Percentiles rank a stretch among this genome's conserved stretches.
Evolutionary conservation across 148 eudicot genomes (phyloP).

Genomic region (Chenopodium album): DNA sequence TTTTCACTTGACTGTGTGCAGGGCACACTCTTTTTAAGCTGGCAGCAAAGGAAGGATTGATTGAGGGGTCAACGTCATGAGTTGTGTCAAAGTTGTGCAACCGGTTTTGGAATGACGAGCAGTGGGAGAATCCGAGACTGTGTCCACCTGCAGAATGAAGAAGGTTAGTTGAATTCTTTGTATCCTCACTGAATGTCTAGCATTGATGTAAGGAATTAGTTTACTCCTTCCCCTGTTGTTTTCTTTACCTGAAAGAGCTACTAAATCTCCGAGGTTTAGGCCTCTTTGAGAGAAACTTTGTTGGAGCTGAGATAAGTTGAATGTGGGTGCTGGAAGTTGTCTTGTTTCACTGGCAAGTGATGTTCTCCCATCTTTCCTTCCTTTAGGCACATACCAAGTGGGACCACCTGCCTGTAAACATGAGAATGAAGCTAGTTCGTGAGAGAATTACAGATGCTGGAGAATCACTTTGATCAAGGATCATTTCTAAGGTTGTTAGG

Average conservation of each 20-base stretch:
- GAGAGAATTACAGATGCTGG: not conserved
- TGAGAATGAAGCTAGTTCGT: not conserved
- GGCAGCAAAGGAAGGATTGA: constrained; percentile 55
- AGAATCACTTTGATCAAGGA: not conserved
- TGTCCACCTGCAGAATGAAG: constrained; percentile 57
- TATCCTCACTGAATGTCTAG: not conserved
- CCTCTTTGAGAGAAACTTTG: constrained; percentile 78
- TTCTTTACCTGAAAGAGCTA: constrained; percentile 79
- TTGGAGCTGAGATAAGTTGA: constrained; percentile 84
- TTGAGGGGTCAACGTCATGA: constrained; percentile 55
- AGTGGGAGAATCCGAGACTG: constrained; percentile 89
- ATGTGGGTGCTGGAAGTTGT: constrained; percentile 75
- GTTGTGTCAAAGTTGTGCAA: constrained; percentile 57
- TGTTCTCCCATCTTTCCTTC: constrained; percentile 86
- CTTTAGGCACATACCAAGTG: constrained; percentile 82
- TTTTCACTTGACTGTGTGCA: constrained; percentile 35
- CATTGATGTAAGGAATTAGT: not conserved
- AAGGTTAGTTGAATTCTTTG: constrained; percentile 9
- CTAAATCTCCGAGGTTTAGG: constrained; percentile 62
- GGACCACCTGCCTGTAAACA: constrained; percentile 74
- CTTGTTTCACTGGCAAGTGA: constrained; percentile 74
- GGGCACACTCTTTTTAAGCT: constrained; percentile 45
- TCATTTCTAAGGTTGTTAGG: not conserved
- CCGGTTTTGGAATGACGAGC: constrained; percentile 76
- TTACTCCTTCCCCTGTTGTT: not conserved